These are phyloP conservation scores for Lipomyces orientalis DNA, from an alignment of 805 yeast genomes.

Conservation along the genomic window DNA sequence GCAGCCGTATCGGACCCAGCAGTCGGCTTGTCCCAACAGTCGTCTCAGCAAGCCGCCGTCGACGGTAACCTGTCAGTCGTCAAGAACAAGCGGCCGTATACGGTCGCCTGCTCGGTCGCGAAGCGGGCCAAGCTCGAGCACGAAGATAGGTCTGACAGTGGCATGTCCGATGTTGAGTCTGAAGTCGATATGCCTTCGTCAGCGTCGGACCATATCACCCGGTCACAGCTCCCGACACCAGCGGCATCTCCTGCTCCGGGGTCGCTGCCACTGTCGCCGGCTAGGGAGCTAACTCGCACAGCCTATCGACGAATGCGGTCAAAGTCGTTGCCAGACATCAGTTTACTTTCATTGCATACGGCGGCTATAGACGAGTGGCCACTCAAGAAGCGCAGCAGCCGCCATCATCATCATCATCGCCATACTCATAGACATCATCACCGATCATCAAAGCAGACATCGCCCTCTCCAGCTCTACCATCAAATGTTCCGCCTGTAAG, in stretches of 20 bases:
- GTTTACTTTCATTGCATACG: conserved; percentile 16
- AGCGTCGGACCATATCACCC: conserved; percentile 3
- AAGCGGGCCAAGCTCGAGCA: conserved; percentile 9
- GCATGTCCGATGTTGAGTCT: not conserved
- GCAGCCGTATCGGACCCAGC: conserved; percentile 2
- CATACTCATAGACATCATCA: conserved; percentile 22
- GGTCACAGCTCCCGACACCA: conserved; percentile 7
- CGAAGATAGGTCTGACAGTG: not conserved
- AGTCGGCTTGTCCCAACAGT: conserved; percentile 15
- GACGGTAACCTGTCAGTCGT: not conserved
- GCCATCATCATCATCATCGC: conserved; percentile 19
- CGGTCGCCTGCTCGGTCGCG: not conserved
- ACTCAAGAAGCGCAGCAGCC: conserved; percentile 10
- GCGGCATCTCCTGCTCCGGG: conserved; percentile 5
- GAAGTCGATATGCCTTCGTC: conserved; percentile 1
- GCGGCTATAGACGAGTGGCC: conserved; percentile 5
- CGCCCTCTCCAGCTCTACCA: conserved; percentile 13
- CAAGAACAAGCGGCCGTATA: conserved; percentile 15
- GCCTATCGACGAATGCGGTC: conserved; percentile 35
- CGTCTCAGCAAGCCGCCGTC: conserved; percentile 16
- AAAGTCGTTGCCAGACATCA: conserved; percentile 35
- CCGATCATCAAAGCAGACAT: conserved; percentile 22
- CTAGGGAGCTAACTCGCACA: conserved; percentile 16
- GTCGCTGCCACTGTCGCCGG: conserved; percentile 7
- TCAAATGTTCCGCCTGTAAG: conserved; percentile 71